These are phyloP conservation scores for Didymellaceae sp. DNA, from an alignment of 2,329 filamentous ascomycete genomes.

Conservation along the genomic window DNA sequence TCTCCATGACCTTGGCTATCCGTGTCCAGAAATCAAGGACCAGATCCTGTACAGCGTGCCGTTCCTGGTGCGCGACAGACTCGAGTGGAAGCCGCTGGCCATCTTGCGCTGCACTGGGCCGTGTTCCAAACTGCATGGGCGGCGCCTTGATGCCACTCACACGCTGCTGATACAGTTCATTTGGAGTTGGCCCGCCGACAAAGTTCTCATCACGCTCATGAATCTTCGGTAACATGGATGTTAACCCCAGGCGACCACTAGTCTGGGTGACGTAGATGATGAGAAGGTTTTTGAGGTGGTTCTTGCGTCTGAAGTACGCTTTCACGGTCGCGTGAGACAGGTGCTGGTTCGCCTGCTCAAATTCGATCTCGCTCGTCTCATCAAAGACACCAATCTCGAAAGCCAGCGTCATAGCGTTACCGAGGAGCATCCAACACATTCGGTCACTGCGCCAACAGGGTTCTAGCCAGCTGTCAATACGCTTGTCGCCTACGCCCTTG, in stretches of 20 bases:
- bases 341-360: slow-evolving; percentile 50
- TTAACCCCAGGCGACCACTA: slow-evolving; percentile 90
- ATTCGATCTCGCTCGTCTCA: slow-evolving; percentile 75
- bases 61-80: slow-evolving; percentile 45
- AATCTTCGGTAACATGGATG: slow-evolving; percentile 80
- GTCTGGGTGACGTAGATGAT: slow-evolving; percentile 92
- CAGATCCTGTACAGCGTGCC: slow-evolving; percentile 57
- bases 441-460: slow-evolving; percentile 89
- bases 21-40: slow-evolving; percentile 88
- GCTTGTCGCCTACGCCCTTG: slow-evolving; percentile 75
- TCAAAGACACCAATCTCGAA: slow-evolving; percentile 97
- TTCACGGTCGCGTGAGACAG: slow-evolving; percentile 67
- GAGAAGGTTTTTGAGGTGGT: slow-evolving; percentile 83
- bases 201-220: slow-evolving; percentile 37
- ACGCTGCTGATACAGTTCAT: slow-evolving; percentile 46
- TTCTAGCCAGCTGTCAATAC: slow-evolving; percentile 95
- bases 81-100: slow-evolving; percentile 46
- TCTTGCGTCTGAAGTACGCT: slow-evolving; percentile 75
- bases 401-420: slow-evolving; percentile 85
- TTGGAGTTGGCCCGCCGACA: slow-evolving; percentile 36
- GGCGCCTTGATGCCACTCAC: slow-evolving; percentile 44
- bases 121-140: slow-evolving; percentile 44
- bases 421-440: slow-evolving; percentile 98
- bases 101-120: slow-evolving; percentile 30
- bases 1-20: slow-evolving; percentile 90